Percentiles rank a stretch among this genome's conserved stretches.
Evolutionary conservation across 768 basidiomycete genomes (phyloP).

Genomic region (Lactarius quietus): DNA sequence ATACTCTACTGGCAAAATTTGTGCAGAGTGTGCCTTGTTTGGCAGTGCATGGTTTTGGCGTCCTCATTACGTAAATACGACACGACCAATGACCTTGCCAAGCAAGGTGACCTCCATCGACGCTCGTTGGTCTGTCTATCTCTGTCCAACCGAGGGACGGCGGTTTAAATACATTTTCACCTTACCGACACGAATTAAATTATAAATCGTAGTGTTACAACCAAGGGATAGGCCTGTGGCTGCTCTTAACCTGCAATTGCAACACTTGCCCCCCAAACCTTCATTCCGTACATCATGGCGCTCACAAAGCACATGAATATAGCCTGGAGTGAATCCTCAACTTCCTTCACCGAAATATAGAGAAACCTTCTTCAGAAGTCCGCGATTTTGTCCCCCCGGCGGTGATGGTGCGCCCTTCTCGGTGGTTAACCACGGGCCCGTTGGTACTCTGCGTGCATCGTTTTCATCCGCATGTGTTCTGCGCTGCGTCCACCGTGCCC

Average conservation of each 20-base stretch:
- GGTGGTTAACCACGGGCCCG: not conserved
- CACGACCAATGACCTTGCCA: no score
- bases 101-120: not conserved
- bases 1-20: no score
- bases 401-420: constrained; percentile 14
- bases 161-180: not conserved
- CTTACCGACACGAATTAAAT: not conserved
- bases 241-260: not conserved
- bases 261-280: not conserved
- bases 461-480: constrained; percentile 18
- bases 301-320: not conserved
- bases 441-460: constrained; percentile 16
- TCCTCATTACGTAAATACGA: no score
- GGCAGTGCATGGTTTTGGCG: no score
- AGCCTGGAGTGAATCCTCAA: no score
- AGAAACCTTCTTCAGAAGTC: constrained; percentile 25
- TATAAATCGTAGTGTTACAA: not conserved
- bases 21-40: no score
- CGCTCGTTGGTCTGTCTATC: not conserved
- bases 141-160: not conserved
- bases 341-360: constrained; percentile 26
- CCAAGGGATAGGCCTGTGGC: not conserved
- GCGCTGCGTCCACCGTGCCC: constrained; percentile 23
- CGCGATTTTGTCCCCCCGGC: constrained; percentile 22
- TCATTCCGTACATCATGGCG: not conserved